A percentile compares a stretch with the other conserved stretches of the same genome.
phyloP scores from a whole-genome alignment of 257 asterid genomes.

The Primulina huaijiensis region DNA sequence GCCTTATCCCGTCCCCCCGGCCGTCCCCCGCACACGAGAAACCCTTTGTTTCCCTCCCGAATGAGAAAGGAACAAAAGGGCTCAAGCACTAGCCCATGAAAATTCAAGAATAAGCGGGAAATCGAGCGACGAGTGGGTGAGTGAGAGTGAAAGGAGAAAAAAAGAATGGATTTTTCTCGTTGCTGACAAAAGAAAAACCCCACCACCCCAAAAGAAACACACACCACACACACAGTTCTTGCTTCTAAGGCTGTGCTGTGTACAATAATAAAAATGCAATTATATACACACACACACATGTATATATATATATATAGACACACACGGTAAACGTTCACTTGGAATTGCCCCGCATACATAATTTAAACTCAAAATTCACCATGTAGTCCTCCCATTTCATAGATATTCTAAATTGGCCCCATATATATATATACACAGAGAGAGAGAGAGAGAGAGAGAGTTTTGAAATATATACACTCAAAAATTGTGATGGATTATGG shows the following conservation, averaged over 20 bases:
- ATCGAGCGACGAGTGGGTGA: constrained; percentile 33
- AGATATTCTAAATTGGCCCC: constrained; percentile 11
- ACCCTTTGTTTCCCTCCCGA: constrained; percentile 39
- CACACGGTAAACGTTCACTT: not conserved
- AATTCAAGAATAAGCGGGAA: constrained; percentile 85
- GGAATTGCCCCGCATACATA: constrained; percentile 20
- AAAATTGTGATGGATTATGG: not conserved
- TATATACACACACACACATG: too few relatives aligned
- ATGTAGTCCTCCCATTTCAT: constrained; percentile 11
- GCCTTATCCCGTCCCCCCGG: constrained; percentile 16
- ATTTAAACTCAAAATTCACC: not conserved
- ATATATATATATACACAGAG: too few relatives aligned
- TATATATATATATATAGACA: too few relatives aligned
- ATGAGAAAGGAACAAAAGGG: constrained; percentile 25
- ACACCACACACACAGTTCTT: constrained; percentile 39
- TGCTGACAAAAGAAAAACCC: constrained; percentile 58
- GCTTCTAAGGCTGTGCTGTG: constrained; percentile 22
- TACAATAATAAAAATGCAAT: constrained; percentile 4
- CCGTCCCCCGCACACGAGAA: constrained; percentile 24
- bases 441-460: too few relatives aligned
- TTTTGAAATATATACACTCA: not conserved
- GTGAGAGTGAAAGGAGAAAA: constrained; percentile 30
- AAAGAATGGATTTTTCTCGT: constrained; percentile 43
- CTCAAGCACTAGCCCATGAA: constrained; percentile 36
- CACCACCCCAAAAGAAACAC: constrained; percentile 40